These are phyloP conservation scores for Medicago lupulina DNA, from an alignment of 306 rosid species.

Conservation along the genomic window DNA sequence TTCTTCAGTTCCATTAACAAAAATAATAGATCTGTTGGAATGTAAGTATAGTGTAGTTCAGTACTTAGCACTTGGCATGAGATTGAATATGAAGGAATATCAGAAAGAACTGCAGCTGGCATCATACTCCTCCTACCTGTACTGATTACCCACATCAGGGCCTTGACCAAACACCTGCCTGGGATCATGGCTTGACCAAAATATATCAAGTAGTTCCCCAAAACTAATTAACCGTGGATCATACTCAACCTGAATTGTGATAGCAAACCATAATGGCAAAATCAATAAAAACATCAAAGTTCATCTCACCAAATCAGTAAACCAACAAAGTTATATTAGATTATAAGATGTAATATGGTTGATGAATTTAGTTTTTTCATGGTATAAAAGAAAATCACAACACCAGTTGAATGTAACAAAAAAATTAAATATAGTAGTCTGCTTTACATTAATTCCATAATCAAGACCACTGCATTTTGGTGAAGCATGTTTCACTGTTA, in stretches of 20 bases:
- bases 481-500: constrained; percentile 6
- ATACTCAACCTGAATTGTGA: constrained; percentile 74
- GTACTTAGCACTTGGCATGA: constrained; percentile 11
- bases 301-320: constrained; percentile 15
- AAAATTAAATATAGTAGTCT: constrained; percentile 5
- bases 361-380: constrained; percentile 1
- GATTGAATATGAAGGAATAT: constrained; percentile 28
- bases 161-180: constrained; percentile 98
- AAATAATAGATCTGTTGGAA: constrained; percentile 76
- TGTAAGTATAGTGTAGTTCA: constrained; percentile 23
- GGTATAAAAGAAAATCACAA: neutral
- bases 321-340: constrained; percentile 20
- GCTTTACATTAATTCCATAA: constrained; percentile 26
- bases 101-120: constrained; percentile 15
- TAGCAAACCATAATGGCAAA: constrained; percentile 22
- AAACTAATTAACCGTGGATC: constrained; percentile 70
- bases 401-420: constrained; percentile 11
- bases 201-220: constrained; percentile 75
- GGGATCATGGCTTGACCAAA: constrained; percentile 92
- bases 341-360: neutral
- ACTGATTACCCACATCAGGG: constrained; percentile 95
- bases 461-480: constrained; percentile 1
- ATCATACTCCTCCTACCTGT: constrained; percentile 63
- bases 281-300: constrained; percentile 29
- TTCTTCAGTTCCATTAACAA: constrained; percentile 83